Evolutionary conservation across 257 asterid species (phyloP), one percentile per base, ranked within the genome.

Genomic region (Gentiana macrophylla): DNA sequence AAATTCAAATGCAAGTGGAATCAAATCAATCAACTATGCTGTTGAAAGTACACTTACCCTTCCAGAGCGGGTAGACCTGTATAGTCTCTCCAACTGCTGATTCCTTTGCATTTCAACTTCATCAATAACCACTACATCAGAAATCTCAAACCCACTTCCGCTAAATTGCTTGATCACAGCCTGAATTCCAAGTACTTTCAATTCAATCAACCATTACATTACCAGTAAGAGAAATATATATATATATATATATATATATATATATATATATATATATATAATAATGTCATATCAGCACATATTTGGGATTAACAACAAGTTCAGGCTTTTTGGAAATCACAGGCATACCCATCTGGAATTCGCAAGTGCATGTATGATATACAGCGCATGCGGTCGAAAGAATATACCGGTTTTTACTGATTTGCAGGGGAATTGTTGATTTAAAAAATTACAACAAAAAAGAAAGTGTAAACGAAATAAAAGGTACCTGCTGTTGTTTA

Each of bases 81-180:
- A 92, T 61, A 92, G 53, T 70, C 85, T 92, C 65, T 92, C 94
- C 72, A 92, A 68, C 37, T 81, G 95, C 1, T 85, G 93, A 77
- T 92, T 97, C 82, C 71, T 77, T 77, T 80, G 93, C 93, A 92
- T 34, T 75, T 88, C 98, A 43, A 81, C 67, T 75, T 92, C 97
- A 81, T 92, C 98, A 64, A 85, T 80, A 64, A 92, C 95, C 87
- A 92, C 64, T 55, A 71, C 66, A 50, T 78, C 89, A 32, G 98
- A 92, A 61, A 85, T 79, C 67, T 85, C 98, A 75, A 87, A 92
- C 54, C 98, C 98, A 72, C 84, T 87, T 52, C 78, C 78, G 56
- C 94, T 73, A 68, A 92, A 84, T 68, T 91, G 96, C 93, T 91
- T 87, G 56, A 91, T 91, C 57, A 92, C 93, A 58, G 97, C 97